Evolutionary conservation across 108 stramenopile species (phyloP), one percentile per base, ranked within the genome.

Genomic region (Cyclotella distinguenda): DNA sequence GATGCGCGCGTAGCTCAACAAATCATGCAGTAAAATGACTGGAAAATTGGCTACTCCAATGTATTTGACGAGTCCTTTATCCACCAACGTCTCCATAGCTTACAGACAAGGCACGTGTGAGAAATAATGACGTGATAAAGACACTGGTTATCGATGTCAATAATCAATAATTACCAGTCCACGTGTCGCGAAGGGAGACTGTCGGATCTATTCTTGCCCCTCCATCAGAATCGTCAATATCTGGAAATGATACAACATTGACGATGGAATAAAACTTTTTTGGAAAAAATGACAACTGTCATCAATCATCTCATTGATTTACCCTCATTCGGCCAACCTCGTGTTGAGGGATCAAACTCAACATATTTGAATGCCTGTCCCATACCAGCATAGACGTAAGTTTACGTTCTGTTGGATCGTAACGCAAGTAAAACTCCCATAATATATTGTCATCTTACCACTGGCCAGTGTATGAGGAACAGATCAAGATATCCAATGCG

Each of bases 31-130:
- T 35, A 87, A 62, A 33, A 86, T 77, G 9, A 85, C 84, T 21
- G 84, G 80, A 64, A 93, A 91, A 62, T 96, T 96, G 18, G 89
- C 88, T 16, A 96, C 87, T 1, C 95, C 95, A 71, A 96, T 89
- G 60, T 73, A 36, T 26, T 70, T 79, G 31, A 86, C 87, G 31
- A 84, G 65, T 11, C 91, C 91, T 58, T 80, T 68, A 10, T 87
- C 80, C 8, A 89, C 83, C 16, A 90, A 30, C 13, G 64, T 71
- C 69, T 96, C 92, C 91, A 96, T 91, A 5, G 84, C 89, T 44
- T 45, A 9, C 81, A 83, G 89, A 16, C 83, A 84, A 48, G 81
- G 67, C 27, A 64, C 54, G 15, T 82, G n/a, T n/a, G n/a, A n/a
- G n/a, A n/a, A n/a, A n/a, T n/a, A n/a, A n/a, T n/a, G n/a, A n/a